Evolutionary conservation across 495 filamentous ascomycete species (phyloP).

Genomic region (Podospora pseudopauciseta): DNA sequence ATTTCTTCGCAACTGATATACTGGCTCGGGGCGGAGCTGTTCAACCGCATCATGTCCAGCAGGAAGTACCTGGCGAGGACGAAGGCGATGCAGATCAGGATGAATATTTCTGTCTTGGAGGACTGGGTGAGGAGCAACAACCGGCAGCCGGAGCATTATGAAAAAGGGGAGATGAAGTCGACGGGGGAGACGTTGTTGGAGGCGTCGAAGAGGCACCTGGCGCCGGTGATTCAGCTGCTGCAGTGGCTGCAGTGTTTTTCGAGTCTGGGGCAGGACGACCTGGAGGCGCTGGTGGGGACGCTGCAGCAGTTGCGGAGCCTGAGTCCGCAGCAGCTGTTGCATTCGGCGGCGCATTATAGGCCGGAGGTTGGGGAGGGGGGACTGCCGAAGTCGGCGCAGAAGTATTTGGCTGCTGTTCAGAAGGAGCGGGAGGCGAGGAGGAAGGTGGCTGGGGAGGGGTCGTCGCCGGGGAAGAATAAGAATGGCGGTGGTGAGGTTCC

Average conservation of each 20-base stretch:
- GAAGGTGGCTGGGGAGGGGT: slow-evolving; percentile 41
- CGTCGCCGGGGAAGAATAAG: slow-evolving; percentile 30
- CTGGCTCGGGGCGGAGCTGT: slow-evolving; percentile 94
- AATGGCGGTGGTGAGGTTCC: slow-evolving; percentile 8
- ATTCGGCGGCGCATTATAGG: slow-evolving; percentile 87
- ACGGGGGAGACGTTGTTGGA: slow-evolving; percentile 85
- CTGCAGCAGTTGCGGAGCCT: slow-evolving; percentile 82
- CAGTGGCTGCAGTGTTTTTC: slow-evolving; percentile 99
- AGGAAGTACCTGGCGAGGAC: slow-evolving; percentile 92
- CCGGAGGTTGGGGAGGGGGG: slow-evolving; percentile 94
- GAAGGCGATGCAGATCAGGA: slow-evolving; percentile 99
- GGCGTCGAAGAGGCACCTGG: slow-evolving; percentile 75
- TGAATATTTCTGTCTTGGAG: slow-evolving; percentile 93
- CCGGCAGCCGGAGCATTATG: slow-evolving; percentile 90
- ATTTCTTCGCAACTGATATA: slow-evolving; percentile 91
- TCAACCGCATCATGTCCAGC: slow-evolving; percentile 96
- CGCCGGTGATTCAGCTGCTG: slow-evolving; percentile 87
- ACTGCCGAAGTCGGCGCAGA: slow-evolving; percentile 78
- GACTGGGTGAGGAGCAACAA: slow-evolving; percentile 96
- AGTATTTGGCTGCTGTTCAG: slow-evolving; percentile 77
- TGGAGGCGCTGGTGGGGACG: slow-evolving; percentile 78
- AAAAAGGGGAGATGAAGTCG: slow-evolving; percentile 81
- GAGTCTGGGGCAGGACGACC: slow-evolving; percentile 80
- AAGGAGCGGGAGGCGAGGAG: slow-evolving; percentile 60
- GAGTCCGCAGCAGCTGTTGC: slow-evolving; percentile 84